Conservation (phyloP, 805 yeast species). For the Diddensiella transvaalensis region DNA sequence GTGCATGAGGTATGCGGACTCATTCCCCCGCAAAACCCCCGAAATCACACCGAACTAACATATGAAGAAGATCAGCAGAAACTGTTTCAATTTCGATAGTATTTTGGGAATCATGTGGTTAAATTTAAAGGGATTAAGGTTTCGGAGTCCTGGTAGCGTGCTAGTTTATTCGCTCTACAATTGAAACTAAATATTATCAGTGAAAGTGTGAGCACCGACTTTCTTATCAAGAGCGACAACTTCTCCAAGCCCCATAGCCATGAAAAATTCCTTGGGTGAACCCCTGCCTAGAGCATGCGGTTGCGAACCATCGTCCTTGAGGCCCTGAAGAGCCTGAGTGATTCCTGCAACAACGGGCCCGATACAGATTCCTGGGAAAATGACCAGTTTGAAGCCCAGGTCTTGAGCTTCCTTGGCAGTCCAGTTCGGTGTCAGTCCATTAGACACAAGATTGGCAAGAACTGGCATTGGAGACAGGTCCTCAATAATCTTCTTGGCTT, state of each 20-base stretch:
- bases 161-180: too few relatives aligned
- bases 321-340: background rate
- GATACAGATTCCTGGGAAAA: conserved; percentile 8
- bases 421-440: conserved; percentile 12
- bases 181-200: background rate
- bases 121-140: too few relatives aligned
- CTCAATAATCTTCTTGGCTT: conserved; percentile 5
- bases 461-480: conserved; percentile 10
- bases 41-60: too few relatives aligned
- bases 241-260: conserved; percentile 4
- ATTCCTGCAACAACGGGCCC: conserved; percentile 6
- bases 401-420: conserved; percentile 1
- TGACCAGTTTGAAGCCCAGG: conserved; percentile 12
- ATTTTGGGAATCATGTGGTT: too few relatives aligned
- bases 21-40: too few relatives aligned
- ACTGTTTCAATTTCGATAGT: too few relatives aligned
- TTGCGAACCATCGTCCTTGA: background rate
- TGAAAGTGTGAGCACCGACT: conserved; percentile 5
- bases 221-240: conserved; percentile 7
- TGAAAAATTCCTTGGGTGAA: conserved; percentile 10
- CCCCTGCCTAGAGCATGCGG: background rate
- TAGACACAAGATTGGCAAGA: conserved; percentile 8
- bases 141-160: too few relatives aligned
- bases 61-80: too few relatives aligned
- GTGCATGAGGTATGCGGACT: too few relatives aligned